These are phyloP conservation scores for Exophiala oligosperma DNA, from an alignment of 2,329 filamentous ascomycete species.

Conservation along the genomic window DNA sequence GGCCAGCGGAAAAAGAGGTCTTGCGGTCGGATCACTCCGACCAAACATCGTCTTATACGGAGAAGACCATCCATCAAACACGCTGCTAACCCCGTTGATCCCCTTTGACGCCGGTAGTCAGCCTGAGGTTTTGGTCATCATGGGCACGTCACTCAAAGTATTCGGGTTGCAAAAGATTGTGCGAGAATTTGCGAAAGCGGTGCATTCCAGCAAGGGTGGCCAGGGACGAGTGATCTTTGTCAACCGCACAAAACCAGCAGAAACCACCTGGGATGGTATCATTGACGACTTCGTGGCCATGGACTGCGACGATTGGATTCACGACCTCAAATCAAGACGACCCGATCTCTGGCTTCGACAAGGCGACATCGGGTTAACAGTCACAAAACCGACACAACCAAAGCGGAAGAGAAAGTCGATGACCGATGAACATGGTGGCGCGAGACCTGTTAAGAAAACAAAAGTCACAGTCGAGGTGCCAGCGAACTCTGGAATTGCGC, in stretches of 20 bases:
- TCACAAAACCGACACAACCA: conserved; percentile 24
- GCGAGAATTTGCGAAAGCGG: conserved; percentile 68
- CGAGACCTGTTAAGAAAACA: conserved; percentile 19
- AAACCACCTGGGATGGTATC: conserved; percentile 70
- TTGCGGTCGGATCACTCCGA: conserved; percentile 67
- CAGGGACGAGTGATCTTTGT: conserved; percentile 69
- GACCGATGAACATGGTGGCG: conserved; percentile 8
- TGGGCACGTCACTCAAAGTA: conserved; percentile 70
- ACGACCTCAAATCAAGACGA: conserved; percentile 60
- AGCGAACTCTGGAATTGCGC: not conserved
- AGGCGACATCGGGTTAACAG: conserved; percentile 30
- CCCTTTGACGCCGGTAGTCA: conserved; percentile 65
- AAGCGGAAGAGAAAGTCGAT: conserved; percentile 27
- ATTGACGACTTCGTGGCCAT: conserved; percentile 74
- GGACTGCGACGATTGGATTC: conserved; percentile 74
- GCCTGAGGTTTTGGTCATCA: conserved; percentile 67
- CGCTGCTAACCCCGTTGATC: conserved; percentile 67
- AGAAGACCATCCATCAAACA: conserved; percentile 69
- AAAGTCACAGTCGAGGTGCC: conserved; percentile 21
- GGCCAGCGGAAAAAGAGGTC: conserved; percentile 65
- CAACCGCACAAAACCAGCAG: conserved; percentile 70
- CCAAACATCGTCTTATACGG: conserved; percentile 75
- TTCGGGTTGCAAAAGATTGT: conserved; percentile 72
- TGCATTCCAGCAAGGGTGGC: conserved; percentile 59
- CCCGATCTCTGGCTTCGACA: conserved; percentile 56